phyloP scores from a whole-genome alignment of 192 early-diverging fungal genomes.

The Coemansia sp. region DNA sequence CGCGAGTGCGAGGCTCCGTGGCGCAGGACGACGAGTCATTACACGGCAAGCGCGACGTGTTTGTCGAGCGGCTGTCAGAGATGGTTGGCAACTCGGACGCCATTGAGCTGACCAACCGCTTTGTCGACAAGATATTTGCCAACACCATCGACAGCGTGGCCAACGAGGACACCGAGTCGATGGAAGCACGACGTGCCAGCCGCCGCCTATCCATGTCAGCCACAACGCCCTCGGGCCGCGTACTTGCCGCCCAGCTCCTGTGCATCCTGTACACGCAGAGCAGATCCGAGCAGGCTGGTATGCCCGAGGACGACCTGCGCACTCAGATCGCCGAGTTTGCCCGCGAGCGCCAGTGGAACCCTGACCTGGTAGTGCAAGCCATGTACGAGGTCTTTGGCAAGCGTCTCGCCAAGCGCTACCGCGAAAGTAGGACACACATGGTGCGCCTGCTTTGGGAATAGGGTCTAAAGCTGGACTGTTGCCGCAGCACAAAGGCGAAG shows the following conservation, averaged over 20 bases:
- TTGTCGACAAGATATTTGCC: constrained; percentile 51
- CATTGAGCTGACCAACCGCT: constrained; percentile 41
- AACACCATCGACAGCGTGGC: constrained; percentile 53
- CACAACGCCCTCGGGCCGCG: constrained; percentile 37
- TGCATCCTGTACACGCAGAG: constrained; percentile 45
- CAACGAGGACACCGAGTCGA: constrained; percentile 49
- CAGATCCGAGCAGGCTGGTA: constrained; percentile 28
- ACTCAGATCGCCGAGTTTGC: constrained; percentile 50
- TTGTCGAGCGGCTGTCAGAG: constrained; percentile 30
- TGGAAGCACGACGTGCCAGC: constrained; percentile 45
- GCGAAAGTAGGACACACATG: constrained; percentile 47
- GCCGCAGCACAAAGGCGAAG: not conserved
- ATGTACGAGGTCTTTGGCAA: constrained; percentile 57
- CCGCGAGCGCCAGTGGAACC: constrained; percentile 51
- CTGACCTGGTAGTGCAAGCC: constrained; percentile 52
- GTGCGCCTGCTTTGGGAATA: constrained; percentile 52
- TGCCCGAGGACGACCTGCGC: constrained; percentile 50
- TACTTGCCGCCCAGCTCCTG: constrained; percentile 52
- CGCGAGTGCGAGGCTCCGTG: not conserved
- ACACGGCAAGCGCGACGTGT: constrained; percentile 17
- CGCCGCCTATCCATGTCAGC: constrained; percentile 46
- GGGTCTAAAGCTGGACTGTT: not conserved
- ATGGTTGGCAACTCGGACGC: constrained; percentile 49
- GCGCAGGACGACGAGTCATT: constrained; percentile 6
- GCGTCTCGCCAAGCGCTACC: constrained; percentile 49